A percentile compares a stretch with the other conserved stretches of the same genome.
Evolutionary conservation across 768 basidiomycete genomes (phyloP).

Genomic region (Auricularia sp.): DNA sequence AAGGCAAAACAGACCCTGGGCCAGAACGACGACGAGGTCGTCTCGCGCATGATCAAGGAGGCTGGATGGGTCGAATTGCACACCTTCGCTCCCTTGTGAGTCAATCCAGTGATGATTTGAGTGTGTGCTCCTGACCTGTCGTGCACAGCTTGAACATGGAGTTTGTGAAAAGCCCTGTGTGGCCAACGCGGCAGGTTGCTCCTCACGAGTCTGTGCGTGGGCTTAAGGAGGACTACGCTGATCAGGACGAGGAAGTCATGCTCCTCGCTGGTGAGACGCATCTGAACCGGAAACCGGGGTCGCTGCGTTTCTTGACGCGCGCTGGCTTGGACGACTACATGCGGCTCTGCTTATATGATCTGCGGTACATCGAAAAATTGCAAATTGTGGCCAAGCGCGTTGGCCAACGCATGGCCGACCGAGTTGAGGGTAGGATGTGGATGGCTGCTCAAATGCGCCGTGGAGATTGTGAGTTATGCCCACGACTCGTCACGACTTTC

Average conservation of each 20-base stretch:
- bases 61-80: constrained; percentile 33
- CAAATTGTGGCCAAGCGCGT: constrained; percentile 2
- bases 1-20: constrained; percentile 18
- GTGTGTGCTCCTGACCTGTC: not conserved
- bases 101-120: constrained; percentile 1
- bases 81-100: constrained; percentile 33
- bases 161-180: constrained; percentile 31
- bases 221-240: constrained; percentile 29
- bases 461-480: constrained; percentile 27
- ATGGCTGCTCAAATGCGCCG: constrained; percentile 35
- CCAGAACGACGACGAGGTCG: constrained; percentile 16
- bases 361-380: constrained; percentile 2
- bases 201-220: constrained; percentile 28
- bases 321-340: constrained; percentile 4
- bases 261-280: constrained; percentile 21
- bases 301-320: constrained; percentile 1
- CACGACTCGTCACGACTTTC: not conserved
- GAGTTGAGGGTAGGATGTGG: constrained; percentile 24
- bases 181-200: constrained; percentile 27
- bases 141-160: constrained; percentile 32
- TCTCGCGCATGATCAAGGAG: constrained; percentile 23
- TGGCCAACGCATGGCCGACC: constrained; percentile 3
- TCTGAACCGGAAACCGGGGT: constrained; percentile 13
- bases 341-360: constrained; percentile 4
- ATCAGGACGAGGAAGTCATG: constrained; percentile 26